A percentile compares a stretch with the other conserved stretches of the same genome.
These are phyloP conservation scores for Penicillium sp. DNA, from an alignment of 2,329 filamentous ascomycete genomes.

Conservation along the genomic window DNA sequence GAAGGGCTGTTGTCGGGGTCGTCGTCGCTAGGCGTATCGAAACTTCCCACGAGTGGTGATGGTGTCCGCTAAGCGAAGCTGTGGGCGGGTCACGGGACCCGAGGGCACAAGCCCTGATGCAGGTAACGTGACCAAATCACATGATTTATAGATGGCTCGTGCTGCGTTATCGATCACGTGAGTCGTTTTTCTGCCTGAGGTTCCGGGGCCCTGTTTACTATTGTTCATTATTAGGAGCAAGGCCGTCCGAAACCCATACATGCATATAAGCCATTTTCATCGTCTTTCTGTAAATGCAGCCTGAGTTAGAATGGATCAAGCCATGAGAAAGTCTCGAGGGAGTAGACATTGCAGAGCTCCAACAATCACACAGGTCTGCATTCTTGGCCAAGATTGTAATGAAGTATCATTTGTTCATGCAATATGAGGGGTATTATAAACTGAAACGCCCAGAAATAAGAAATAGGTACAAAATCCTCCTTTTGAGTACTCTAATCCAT, in stretches of 20 bases:
- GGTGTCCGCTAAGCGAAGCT: constrained; percentile 44
- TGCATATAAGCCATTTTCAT: too few relatives aligned
- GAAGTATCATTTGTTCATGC: background rate
- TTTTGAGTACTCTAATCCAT: constrained; percentile 12
- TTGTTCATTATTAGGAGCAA: too few relatives aligned
- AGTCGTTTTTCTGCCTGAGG: background rate
- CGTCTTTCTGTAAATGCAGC: too few relatives aligned
- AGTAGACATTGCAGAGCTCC: too few relatives aligned
- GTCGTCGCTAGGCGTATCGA: constrained; percentile 48
- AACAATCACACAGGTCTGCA: background rate
- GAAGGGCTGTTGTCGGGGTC: constrained; percentile 49
- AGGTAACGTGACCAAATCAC: constrained; percentile 15
- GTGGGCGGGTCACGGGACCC: constrained; percentile 31
- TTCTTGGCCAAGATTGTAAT: background rate
- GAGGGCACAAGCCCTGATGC: constrained; percentile 21
- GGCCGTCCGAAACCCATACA: background rate
- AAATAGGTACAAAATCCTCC: background rate
- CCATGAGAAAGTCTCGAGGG: too few relatives aligned
- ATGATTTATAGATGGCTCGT: constrained; percentile 1
- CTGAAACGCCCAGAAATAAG: constrained; percentile 19
- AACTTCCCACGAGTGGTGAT: constrained; percentile 39
- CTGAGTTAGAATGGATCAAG: too few relatives aligned
- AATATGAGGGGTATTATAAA: constrained; percentile 23
- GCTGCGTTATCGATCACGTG: constrained; percentile 1
- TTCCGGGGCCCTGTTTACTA: background rate